Percentiles rank a stretch among this genome's conserved stretches.
Conservation (phyloP, 164 flowering plant species). For the Stephania japonica region DNA sequence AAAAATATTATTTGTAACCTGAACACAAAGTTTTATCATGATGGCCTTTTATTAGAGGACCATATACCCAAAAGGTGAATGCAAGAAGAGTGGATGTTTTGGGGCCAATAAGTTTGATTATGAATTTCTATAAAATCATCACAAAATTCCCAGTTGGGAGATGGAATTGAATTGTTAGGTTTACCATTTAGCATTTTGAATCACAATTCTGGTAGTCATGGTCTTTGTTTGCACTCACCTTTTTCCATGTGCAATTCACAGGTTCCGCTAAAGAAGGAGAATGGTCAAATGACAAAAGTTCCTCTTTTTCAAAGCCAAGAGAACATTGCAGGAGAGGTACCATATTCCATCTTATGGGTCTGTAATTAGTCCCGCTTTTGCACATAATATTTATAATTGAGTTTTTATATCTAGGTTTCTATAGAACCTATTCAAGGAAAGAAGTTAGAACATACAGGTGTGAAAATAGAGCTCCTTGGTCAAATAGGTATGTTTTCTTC, state of each 20-base stretch:
- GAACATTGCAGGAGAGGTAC: conserved; percentile 85
- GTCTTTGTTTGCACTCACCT: neutral
- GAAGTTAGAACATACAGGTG: conserved; percentile 95
- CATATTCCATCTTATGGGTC: conserved; percentile 5
- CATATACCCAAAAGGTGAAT: too few relatives aligned
- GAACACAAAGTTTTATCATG: too few relatives aligned
- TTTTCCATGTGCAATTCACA: conserved; percentile 13
- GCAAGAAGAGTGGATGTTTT: too few relatives aligned
- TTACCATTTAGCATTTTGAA: neutral
- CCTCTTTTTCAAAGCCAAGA: conserved; percentile 90
- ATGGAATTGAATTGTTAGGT: neutral
- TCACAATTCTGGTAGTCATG: too few relatives aligned
- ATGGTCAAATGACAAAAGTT: conserved; percentile 68
- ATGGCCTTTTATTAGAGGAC: too few relatives aligned
- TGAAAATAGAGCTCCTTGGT: conserved; percentile 97
- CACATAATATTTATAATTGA: neutral
- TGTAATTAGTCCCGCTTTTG: conserved; percentile 1
- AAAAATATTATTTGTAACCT: too few relatives aligned
- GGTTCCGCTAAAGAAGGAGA: conserved; percentile 82
- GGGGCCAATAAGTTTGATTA: too few relatives aligned
- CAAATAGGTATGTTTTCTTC: conserved; percentile 61
- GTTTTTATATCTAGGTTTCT: conserved; percentile 44
- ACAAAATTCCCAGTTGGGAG: too few relatives aligned
- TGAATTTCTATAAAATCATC: neutral
- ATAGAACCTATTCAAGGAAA: conserved; percentile 90